Percentiles rank a stretch among this genome's conserved stretches.
Evolutionary conservation across 2,329 filamentous ascomycete genomes (phyloP).

Genomic region (Aspergillus tanneri): DNA sequence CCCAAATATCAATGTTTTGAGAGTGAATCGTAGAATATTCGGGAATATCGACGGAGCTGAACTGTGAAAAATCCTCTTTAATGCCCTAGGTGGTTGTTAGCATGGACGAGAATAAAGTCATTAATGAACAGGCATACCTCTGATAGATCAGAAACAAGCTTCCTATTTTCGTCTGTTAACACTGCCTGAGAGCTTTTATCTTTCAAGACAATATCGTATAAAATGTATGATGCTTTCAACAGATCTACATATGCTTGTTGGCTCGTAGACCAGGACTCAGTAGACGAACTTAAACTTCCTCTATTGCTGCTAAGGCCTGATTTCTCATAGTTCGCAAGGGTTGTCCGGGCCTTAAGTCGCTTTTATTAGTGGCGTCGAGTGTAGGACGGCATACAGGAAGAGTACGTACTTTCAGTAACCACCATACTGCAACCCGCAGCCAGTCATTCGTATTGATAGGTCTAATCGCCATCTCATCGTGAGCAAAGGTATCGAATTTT

Average conservation of each 20-base stretch:
- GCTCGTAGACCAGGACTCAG: constrained; percentile 20
- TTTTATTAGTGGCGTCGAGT: not conserved
- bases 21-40: constrained; percentile 21
- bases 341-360: constrained; percentile 20
- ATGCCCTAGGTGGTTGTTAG: constrained; percentile 21
- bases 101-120: not conserved
- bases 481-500: constrained; percentile 20
- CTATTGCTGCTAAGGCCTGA: constrained; percentile 19
- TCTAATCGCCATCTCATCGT: constrained; percentile 23
- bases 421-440: constrained; percentile 34
- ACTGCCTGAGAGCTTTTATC: constrained; percentile 22
- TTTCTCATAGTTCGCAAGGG: constrained; percentile 24
- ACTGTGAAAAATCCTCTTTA: constrained; percentile 29
- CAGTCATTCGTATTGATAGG: constrained; percentile 29
- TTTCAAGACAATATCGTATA: constrained; percentile 32
- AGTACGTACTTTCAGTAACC: constrained; percentile 31
- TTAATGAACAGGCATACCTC: constrained; percentile 19
- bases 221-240: constrained; percentile 33
- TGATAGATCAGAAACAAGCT: constrained; percentile 31
- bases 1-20: constrained; percentile 32
- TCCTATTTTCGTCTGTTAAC: constrained; percentile 31
- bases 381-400: not conserved
- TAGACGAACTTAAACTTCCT: constrained; percentile 27
- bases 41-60: constrained; percentile 27
- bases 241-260: constrained; percentile 34